Conservation (phyloP, 169 alveolate species). For the Nephromyces sp. region DNA sequence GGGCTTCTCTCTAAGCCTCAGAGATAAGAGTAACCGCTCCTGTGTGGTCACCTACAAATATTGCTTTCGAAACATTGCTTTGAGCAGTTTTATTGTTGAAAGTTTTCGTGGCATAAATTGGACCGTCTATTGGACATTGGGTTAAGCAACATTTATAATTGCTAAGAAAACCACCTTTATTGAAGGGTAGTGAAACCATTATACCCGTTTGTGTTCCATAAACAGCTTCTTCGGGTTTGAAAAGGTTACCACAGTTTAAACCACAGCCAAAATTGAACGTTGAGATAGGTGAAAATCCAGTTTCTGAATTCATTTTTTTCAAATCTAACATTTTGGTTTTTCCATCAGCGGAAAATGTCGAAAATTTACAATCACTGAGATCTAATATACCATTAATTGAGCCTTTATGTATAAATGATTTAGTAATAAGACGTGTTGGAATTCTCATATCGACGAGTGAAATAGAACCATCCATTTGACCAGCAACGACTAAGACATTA, state of each 20-base stretch:
- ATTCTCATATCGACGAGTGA: neutral
- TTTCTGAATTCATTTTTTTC: neutral
- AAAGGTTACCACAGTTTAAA: neutral
- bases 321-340: neutral
- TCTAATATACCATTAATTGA: neutral
- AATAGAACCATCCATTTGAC: neutral
- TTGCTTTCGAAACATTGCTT: no score
- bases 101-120: no score
- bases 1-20: no score
- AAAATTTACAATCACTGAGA: neutral
- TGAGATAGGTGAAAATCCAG: neutral
- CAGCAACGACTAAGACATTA: neutral
- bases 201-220: neutral
- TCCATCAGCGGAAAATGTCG: neutral
- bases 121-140: no score
- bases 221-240: neutral
- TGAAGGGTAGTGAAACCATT: no score
- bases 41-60: no score
- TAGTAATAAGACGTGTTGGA: neutral
- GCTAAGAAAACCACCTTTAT: no score
- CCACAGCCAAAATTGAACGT: neutral
- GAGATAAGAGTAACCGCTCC: no score
- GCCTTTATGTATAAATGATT: neutral
- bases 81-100: no score
- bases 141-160: no score